phyloP scores from a whole-genome alignment of 306 rosid genomes.

The Quercus agrifolia region DNA sequence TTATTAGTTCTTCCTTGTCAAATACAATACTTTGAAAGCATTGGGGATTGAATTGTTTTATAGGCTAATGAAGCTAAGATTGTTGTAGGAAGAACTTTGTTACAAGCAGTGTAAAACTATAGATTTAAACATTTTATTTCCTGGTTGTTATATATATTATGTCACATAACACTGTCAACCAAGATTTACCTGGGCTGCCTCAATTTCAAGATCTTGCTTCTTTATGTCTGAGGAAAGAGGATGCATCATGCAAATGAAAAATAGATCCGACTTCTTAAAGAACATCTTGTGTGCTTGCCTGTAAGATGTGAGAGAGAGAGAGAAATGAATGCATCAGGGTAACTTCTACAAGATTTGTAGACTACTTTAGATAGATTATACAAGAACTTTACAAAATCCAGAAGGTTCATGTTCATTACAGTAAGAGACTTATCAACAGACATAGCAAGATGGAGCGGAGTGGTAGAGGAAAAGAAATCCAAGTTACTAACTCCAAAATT shows the following conservation, averaged over 20 bases:
- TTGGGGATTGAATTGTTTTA: not conserved
- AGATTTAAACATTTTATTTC: not conserved
- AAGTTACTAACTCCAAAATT: too few relatives aligned
- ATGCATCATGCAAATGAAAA: constrained; percentile 43
- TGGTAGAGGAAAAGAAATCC: not conserved
- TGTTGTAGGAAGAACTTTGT: not conserved
- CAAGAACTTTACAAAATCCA: not conserved
- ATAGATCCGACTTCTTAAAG: constrained; percentile 43
- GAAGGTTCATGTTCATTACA: not conserved
- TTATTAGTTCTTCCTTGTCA: not conserved
- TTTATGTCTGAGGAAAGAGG: constrained; percentile 47
- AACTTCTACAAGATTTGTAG: not conserved
- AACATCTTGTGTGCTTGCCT: constrained; percentile 42
- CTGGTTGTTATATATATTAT: not conserved
- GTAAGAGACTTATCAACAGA: not conserved
- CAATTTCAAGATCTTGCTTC: constrained; percentile 56
- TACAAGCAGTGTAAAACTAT: not conserved
- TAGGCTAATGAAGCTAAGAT: not conserved
- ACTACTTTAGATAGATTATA: not conserved
- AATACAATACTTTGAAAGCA: not conserved
- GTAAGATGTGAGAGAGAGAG: constrained; percentile 19
- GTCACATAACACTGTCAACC: not conserved
- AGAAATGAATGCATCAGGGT: not conserved
- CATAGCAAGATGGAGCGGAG: not conserved
- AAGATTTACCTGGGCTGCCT: constrained; percentile 55